Evolutionary conservation across 768 basidiomycete species (phyloP).

Genomic region (Gloeostereum incarnatum): DNA sequence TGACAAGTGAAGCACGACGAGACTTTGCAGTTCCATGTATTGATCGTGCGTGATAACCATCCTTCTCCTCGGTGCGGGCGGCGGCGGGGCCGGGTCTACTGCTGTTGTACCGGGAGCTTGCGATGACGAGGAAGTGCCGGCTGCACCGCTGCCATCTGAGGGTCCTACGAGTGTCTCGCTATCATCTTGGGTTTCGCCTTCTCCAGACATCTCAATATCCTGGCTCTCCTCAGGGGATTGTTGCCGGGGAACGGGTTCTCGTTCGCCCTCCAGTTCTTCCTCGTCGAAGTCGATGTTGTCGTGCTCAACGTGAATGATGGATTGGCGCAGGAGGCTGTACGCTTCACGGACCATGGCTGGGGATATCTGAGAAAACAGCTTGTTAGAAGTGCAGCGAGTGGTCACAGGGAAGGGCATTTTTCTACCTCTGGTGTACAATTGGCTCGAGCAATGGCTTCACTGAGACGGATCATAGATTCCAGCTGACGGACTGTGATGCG

Average conservation of each 20-base stretch:
- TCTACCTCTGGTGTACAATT: slow-evolving; percentile 90
- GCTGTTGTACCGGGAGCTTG: slow-evolving; percentile 27
- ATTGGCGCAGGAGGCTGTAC: slow-evolving; percentile 86
- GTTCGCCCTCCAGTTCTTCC: slow-evolving; percentile 62
- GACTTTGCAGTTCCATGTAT: slow-evolving; percentile 82
- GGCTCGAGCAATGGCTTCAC: slow-evolving; percentile 94
- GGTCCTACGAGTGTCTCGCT: slow-evolving; percentile 31
- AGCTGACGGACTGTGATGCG: slow-evolving; percentile 97
- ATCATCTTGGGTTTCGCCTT: slow-evolving; percentile 47
- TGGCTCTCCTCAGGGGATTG: slow-evolving; percentile 38
- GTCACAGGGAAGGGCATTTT: slow-evolving; percentile 1
- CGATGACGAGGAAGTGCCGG: slow-evolving; percentile 23
- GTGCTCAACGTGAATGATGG: slow-evolving; percentile 98
- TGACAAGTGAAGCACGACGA: slow-evolving; percentile 77
- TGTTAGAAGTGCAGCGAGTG: background rate
- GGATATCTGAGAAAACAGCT: slow-evolving; percentile 51
- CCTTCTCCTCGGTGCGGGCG: slow-evolving; percentile 49
- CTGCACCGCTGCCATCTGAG: slow-evolving; percentile 12
- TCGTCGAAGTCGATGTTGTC: slow-evolving; percentile 98
- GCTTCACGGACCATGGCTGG: slow-evolving; percentile 95
- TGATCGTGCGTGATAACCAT: slow-evolving; percentile 96
- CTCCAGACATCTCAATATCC: slow-evolving; percentile 57
- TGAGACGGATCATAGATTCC: slow-evolving; percentile 96
- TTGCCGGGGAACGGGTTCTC: slow-evolving; percentile 22
- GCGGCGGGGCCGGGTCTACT: slow-evolving; percentile 23